Evolutionary conservation across 257 asterid genomes (phyloP).

Genomic region (Fraxinus cuspidata): DNA sequence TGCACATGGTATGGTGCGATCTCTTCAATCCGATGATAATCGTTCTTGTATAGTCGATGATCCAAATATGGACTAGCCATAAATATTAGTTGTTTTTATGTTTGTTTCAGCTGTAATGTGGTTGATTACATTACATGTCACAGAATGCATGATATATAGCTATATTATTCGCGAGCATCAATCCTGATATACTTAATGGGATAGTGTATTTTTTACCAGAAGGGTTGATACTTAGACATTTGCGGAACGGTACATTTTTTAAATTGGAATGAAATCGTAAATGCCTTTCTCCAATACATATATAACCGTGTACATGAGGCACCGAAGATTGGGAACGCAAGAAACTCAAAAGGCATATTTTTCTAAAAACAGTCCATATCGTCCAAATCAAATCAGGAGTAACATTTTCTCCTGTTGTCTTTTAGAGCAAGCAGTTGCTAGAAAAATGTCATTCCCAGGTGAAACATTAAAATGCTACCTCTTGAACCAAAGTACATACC

Average conservation of each 20-base stretch:
- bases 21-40: not conserved
- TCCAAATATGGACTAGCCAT: not conserved
- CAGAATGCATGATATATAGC: not conserved
- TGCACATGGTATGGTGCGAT: constrained; percentile 68
- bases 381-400: not conserved
- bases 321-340: not conserved
- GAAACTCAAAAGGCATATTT: not conserved
- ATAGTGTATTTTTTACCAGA: not conserved
- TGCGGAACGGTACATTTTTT: too few relatives aligned
- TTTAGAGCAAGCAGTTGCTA: not conserved
- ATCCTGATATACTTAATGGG: not conserved
- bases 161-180: not conserved
- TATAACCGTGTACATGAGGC: too few relatives aligned
- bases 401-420: not conserved
- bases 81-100: not conserved
- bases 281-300: not conserved
- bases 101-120: not conserved
- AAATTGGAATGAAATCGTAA: too few relatives aligned
- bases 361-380: not conserved
- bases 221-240: not conserved
- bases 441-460: not conserved
- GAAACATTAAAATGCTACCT: too few relatives aligned
- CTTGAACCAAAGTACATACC: too few relatives aligned
- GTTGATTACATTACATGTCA: not conserved
- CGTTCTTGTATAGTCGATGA: not conserved